Conservation (phyloP, 2,329 filamentous ascomycete genomes). For the Arthrobotrys musiformis region DNA sequence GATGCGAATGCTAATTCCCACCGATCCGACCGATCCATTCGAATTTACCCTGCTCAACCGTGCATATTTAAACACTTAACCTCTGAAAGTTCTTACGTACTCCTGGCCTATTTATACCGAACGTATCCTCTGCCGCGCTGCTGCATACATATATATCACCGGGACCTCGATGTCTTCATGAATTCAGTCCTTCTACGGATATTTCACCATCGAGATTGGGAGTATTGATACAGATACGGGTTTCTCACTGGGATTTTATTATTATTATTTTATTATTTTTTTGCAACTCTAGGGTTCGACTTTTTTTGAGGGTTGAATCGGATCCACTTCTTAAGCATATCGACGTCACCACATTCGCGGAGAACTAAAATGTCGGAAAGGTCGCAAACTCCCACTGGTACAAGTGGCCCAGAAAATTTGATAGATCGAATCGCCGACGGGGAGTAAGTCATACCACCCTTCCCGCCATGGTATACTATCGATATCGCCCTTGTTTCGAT, state of each 20-base stretch:
- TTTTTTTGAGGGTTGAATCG: too few species aligned
- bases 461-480: neutral
- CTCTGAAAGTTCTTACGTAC: too few species aligned
- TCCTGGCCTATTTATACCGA: too few species aligned
- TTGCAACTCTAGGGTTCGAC: neutral
- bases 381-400: neutral
- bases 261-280: neutral
- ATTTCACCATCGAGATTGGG: too few species aligned
- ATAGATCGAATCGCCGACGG: constrained; percentile 47
- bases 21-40: neutral
- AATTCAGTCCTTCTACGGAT: too few species aligned
- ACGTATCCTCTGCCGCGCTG: too few species aligned
- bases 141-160: too few species aligned
- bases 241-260: neutral
- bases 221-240: too few species aligned
- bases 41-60: too few species aligned
- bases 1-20: neutral
- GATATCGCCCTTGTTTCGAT: neutral
- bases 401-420: constrained; percentile 13
- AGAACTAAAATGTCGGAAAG: constrained; percentile 21
- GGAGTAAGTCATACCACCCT: constrained; percentile 20
- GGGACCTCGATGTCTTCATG: too few species aligned
- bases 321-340: neutral
- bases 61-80: too few species aligned
- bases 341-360: neutral